phyloP scores from a whole-genome alignment of 202 grass and related monocot species.

The Hordeum pubiflorum region DNA sequence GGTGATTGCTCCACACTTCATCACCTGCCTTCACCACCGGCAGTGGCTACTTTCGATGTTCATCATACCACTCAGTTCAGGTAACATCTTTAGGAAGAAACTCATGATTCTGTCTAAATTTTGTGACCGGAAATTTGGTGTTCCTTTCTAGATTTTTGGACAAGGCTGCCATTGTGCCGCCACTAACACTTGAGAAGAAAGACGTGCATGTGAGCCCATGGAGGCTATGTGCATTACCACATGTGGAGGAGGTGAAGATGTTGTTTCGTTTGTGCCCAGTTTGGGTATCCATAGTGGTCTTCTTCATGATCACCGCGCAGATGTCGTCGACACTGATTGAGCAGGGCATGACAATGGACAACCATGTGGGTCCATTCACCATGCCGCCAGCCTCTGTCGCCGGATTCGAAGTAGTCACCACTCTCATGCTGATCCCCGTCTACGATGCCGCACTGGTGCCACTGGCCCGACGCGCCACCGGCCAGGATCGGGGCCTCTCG shows the following conservation, averaged over 20 bases:
- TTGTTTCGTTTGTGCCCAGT: not conserved
- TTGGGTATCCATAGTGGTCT: not conserved
- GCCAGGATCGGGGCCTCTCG: not conserved
- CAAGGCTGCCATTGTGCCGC: not conserved
- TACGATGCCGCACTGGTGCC: not conserved
- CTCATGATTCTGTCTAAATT: too few relatives aligned
- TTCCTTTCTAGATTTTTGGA: not conserved
- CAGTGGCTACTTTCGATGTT: not conserved
- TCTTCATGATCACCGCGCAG: not conserved
- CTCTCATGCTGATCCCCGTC: not conserved
- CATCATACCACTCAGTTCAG: slow-evolving; percentile 18
- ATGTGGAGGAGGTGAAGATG: not conserved
- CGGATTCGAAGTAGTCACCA: not conserved
- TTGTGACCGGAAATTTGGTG: too few relatives aligned
- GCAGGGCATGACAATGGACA: not conserved
- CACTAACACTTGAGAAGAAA: not conserved
- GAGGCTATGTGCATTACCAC: not conserved
- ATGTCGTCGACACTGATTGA: not conserved
- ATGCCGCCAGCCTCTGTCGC: not conserved
- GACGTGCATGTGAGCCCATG: not conserved
- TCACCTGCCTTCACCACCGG: not conserved
- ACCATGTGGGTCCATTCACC: not conserved
- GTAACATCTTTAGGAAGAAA: not conserved
- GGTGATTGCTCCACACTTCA: not conserved
- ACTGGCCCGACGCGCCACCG: not conserved